Evolutionary conservation across 768 basidiomycete species (phyloP).

Genomic region (Pisolithus microcarpus): DNA sequence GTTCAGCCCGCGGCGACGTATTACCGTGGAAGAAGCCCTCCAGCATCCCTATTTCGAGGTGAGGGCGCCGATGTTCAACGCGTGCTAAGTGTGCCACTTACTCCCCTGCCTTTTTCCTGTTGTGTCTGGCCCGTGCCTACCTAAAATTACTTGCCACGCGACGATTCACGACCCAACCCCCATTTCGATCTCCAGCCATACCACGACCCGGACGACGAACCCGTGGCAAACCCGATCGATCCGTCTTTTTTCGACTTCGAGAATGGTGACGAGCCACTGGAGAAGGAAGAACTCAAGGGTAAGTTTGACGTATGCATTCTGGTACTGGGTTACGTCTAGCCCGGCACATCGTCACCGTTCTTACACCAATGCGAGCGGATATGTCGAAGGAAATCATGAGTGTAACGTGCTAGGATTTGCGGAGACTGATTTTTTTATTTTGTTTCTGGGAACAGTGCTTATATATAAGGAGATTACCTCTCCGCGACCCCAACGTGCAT

Average conservation of each 20-base stretch:
- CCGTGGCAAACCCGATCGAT: slow-evolving; percentile 66
- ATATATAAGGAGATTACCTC: slow-evolving; percentile 47
- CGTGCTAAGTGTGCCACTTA: background rate
- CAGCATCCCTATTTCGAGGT: slow-evolving; percentile 87
- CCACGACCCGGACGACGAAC: slow-evolving; percentile 87
- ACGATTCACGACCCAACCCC: background rate
- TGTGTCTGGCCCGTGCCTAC: background rate
- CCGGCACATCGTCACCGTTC: too few relatives aligned
- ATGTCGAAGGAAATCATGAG: background rate
- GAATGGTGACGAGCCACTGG: slow-evolving; percentile 48
- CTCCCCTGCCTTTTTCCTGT: background rate
- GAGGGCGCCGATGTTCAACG: slow-evolving; percentile 12
- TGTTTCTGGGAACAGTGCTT: slow-evolving; percentile 19
- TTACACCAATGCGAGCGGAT: too few relatives aligned
- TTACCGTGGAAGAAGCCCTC: slow-evolving; percentile 82
- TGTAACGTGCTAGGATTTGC: background rate
- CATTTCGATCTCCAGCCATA: slow-evolving; percentile 49
- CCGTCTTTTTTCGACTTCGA: slow-evolving; percentile 83
- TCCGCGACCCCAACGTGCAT: slow-evolving; percentile 7
- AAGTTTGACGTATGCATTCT: slow-evolving; percentile 3
- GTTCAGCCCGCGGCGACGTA: slow-evolving; percentile 80
- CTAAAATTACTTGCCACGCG: too few relatives aligned
- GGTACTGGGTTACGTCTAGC: background rate
- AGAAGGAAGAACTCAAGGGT: slow-evolving; percentile 70
- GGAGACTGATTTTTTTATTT: background rate